Percentiles rank a stretch among this genome's conserved stretches.
Conservation (phyloP, 2,329 filamentous ascomycete species). For the Aspergillus pseudotamarii region DNA sequence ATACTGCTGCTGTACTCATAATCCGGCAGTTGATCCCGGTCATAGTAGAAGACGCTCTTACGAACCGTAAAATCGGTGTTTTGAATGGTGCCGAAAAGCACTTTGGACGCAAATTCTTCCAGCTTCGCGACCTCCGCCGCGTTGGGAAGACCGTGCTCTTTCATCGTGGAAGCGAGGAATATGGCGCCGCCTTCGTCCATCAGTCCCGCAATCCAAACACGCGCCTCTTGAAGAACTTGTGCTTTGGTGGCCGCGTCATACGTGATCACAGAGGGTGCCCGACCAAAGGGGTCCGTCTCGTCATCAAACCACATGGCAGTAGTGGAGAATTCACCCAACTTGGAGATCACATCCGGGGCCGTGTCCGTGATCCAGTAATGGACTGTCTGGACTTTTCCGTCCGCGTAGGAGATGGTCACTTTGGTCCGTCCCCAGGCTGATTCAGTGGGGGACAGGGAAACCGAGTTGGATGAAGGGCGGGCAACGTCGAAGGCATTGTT, state of each 20-base stretch:
- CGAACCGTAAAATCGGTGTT: constrained; percentile 52
- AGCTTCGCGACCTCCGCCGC: constrained; percentile 55
- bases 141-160: constrained; percentile 56
- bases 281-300: constrained; percentile 56
- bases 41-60: constrained; percentile 62
- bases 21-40: constrained; percentile 46
- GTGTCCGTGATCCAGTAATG: constrained; percentile 61
- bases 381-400: constrained; percentile 55
- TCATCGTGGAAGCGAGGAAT: constrained; percentile 58
- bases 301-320: constrained; percentile 57
- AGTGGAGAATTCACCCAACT: constrained; percentile 58
- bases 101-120: constrained; percentile 57
- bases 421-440: constrained; percentile 55
- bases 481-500: constrained; percentile 39
- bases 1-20: constrained; percentile 50
- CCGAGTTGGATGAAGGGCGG: neutral
- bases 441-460: constrained; percentile 34
- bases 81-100: constrained; percentile 56
- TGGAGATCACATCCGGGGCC: constrained; percentile 46
- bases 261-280: constrained; percentile 59
- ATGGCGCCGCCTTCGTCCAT: constrained; percentile 63
- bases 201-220: constrained; percentile 62
- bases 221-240: constrained; percentile 42
- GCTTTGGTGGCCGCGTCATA: constrained; percentile 50
- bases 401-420: constrained; percentile 52